A percentile compares a stretch with the other conserved stretches of the same genome.
Conservation (phyloP, 345 rosid genomes). For the Eucalyptus pumila region DNA sequence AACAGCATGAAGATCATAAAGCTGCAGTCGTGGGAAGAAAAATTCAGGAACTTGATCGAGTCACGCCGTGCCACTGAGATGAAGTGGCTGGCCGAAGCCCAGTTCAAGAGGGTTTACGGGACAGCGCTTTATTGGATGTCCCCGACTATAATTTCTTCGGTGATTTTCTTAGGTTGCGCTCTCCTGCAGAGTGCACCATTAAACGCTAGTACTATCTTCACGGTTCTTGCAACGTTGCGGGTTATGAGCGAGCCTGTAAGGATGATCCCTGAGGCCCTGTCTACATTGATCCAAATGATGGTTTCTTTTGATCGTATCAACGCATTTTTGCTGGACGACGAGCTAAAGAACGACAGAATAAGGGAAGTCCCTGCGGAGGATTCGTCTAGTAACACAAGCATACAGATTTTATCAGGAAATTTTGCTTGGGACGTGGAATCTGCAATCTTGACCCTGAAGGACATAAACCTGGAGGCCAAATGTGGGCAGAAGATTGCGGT, state of each 20-base stretch:
- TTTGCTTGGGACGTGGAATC: conserved; percentile 67
- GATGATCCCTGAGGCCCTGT: conserved; percentile 61
- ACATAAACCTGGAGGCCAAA: conserved; percentile 30
- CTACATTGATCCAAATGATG: conserved; percentile 55
- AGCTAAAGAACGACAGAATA: conserved; percentile 23
- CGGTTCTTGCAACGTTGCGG: conserved; percentile 59
- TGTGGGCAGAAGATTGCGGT: conserved; percentile 56
- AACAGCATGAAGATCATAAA: conserved; percentile 73
- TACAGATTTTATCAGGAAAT: conserved; percentile 35
- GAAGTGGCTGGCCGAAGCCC: conserved; percentile 48
- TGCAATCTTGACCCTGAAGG: conserved; percentile 16
- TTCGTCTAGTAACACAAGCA: conserved; percentile 3
- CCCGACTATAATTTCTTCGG: conserved; percentile 58
- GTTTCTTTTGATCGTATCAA: conserved; percentile 56
- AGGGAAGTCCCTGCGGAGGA: conserved; percentile 7
- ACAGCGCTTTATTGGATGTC: conserved; percentile 58
- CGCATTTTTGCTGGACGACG: conserved; percentile 47
- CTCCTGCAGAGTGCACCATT: conserved; percentile 43
- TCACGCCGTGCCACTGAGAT: conserved; percentile 43
- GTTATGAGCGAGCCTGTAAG: conserved; percentile 55
- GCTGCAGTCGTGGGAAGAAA: conserved; percentile 77
- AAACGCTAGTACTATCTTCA: conserved; percentile 65
- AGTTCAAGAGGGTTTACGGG: conserved; percentile 32
- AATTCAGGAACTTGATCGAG: conserved; percentile 49
- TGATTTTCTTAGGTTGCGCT: conserved; percentile 51